These are phyloP conservation scores for Corylus americana DNA, from an alignment of 306 rosid species.

Conservation along the genomic window DNA sequence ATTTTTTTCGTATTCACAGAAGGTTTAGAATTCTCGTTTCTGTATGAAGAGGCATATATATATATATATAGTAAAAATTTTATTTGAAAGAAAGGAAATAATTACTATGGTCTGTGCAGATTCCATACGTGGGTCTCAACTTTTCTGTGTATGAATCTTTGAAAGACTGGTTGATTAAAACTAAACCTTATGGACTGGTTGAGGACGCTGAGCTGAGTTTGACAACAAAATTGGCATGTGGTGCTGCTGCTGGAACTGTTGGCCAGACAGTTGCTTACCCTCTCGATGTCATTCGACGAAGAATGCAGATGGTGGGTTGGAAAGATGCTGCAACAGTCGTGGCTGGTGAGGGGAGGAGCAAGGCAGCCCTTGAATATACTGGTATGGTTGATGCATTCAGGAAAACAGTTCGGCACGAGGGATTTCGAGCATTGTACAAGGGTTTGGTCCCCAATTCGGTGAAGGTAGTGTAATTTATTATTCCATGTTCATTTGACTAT, in stretches of 20 bases:
- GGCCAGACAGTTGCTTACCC: conserved; percentile 61
- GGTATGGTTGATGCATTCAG: conserved; percentile 57
- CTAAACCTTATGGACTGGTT: conserved; percentile 35
- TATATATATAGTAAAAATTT: neutral
- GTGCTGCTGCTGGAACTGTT: conserved; percentile 57
- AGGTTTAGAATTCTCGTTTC: neutral
- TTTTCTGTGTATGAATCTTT: conserved; percentile 53
- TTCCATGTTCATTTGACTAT: conserved; percentile 9
- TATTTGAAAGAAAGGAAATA: neutral
- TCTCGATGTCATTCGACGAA: conserved; percentile 53
- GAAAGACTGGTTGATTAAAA: conserved; percentile 45
- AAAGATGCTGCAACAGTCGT: conserved; percentile 42
- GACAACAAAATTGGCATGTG: conserved; percentile 49
- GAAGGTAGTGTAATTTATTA: conserved; percentile 47
- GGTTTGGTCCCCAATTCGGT: conserved; percentile 60
- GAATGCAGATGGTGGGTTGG: conserved; percentile 65
- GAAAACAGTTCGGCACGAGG: conserved; percentile 51
- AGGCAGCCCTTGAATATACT: conserved; percentile 33
- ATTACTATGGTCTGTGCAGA: conserved; percentile 28
- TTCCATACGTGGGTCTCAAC: conserved; percentile 54
- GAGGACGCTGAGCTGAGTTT: conserved; percentile 45
- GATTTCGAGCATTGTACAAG: conserved; percentile 53
- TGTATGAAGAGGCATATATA: neutral
- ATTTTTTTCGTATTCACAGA: neutral
- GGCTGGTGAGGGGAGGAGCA: conserved; percentile 40